phyloP scores from a whole-genome alignment of 2,329 filamentous ascomycete genomes.

The Sclerotinia minor region DNA sequence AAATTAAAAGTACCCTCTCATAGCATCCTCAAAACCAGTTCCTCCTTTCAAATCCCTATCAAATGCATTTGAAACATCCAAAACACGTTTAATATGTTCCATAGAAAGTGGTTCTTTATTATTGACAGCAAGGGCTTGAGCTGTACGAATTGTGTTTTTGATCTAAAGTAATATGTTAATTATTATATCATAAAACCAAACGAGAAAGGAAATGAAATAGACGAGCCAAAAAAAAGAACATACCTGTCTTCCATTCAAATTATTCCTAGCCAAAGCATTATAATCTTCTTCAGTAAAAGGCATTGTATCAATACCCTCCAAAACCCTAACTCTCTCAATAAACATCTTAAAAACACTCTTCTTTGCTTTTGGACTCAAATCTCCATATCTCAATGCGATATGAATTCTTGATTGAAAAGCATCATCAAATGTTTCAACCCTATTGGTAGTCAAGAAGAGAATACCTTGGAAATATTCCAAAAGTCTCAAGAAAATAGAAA shows the following conservation, averaged over 20 bases:
- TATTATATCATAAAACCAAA: not conserved
- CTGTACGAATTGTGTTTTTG: slow-evolving; percentile 83
- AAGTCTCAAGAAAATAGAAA: slow-evolving; percentile 82
- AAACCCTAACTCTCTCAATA: slow-evolving; percentile 67
- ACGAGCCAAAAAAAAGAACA: slow-evolving; percentile 33
- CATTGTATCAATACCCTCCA: slow-evolving; percentile 61
- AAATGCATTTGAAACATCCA: slow-evolving; percentile 83
- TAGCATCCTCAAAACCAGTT: slow-evolving; percentile 76
- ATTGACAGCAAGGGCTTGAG: slow-evolving; percentile 78
- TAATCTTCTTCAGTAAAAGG: slow-evolving; percentile 68
- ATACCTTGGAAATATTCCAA: slow-evolving; percentile 93
- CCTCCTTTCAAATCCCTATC: slow-evolving; percentile 81
- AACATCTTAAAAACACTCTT: slow-evolving; percentile 83
- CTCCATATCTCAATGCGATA: slow-evolving; percentile 78
- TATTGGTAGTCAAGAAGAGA: slow-evolving; percentile 84
- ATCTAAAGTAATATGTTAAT: slow-evolving; percentile 49
- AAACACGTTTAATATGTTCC: slow-evolving; percentile 75
- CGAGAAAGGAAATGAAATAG: not conserved
- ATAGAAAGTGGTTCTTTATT: slow-evolving; percentile 71
- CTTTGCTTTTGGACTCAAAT: slow-evolving; percentile 70
- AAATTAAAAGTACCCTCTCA: slow-evolving; percentile 69
- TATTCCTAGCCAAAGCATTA: slow-evolving; percentile 64
- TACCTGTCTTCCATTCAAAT: slow-evolving; percentile 68
- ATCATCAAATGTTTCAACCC: slow-evolving; percentile 85
- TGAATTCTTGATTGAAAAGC: slow-evolving; percentile 85